These are phyloP conservation scores for Saksenaea oblongispora DNA, from an alignment of 371 early-diverging fungal genomes.

Conservation along the genomic window DNA sequence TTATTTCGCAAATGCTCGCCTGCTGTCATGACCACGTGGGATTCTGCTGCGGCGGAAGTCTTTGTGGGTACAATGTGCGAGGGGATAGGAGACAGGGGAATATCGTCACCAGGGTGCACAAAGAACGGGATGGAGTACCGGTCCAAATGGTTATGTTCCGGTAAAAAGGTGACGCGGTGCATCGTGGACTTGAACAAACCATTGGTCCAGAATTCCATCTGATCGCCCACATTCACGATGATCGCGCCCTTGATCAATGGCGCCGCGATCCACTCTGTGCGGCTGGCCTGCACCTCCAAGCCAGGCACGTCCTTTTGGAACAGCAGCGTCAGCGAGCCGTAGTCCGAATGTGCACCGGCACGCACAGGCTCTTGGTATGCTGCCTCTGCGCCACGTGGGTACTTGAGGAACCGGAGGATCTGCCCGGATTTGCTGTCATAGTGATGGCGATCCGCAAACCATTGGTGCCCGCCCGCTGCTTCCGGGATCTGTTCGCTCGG, in stretches of 20 bases:
- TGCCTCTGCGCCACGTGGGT: constrained; percentile 52
- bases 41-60: neutral
- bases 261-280: constrained; percentile 63
- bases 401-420: constrained; percentile 61
- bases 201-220: constrained; percentile 66
- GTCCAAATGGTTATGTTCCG: constrained; percentile 55
- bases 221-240: constrained; percentile 74
- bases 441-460: constrained; percentile 52
- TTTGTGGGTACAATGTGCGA: constrained; percentile 24
- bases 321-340: constrained; percentile 72
- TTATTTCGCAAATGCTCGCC: constrained; percentile 40
- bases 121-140: constrained; percentile 78
- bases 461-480: constrained; percentile 54
- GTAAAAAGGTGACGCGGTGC: constrained; percentile 71
- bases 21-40: constrained; percentile 27
- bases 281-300: constrained; percentile 60
- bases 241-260: constrained; percentile 61
- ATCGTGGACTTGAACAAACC: constrained; percentile 69
- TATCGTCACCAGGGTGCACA: constrained; percentile 53
- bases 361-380: constrained; percentile 45
- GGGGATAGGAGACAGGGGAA: constrained; percentile 49
- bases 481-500: constrained; percentile 48
- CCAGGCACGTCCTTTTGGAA: constrained; percentile 75
- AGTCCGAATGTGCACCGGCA: constrained; percentile 70
- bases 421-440: constrained; percentile 51